Evolutionary conservation across 805 yeast genomes (phyloP).

Genomic region (Barnettozyma siamensis): DNA sequence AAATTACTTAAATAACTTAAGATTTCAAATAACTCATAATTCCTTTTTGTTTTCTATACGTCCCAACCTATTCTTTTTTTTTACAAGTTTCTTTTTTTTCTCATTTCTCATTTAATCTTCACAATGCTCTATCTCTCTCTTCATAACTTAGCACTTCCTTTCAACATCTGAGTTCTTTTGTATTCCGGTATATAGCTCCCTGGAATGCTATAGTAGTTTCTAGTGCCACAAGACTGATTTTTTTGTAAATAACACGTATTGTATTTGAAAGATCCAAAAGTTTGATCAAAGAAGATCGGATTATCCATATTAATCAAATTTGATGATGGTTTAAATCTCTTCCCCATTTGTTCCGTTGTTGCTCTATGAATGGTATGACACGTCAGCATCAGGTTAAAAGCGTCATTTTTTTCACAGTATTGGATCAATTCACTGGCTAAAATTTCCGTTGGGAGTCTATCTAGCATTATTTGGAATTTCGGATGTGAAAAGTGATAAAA

Average conservation of each 20-base stretch:
- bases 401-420: constrained; percentile 15
- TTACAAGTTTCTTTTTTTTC: too few relatives aligned
- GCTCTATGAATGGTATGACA: constrained; percentile 17
- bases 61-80: too few relatives aligned
- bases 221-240: background rate
- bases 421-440: constrained; percentile 15
- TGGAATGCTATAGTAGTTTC: constrained; percentile 1
- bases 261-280: background rate
- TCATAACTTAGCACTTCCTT: background rate
- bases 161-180: background rate
- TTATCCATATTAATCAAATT: constrained; percentile 18
- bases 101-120: background rate
- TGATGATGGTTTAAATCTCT: constrained; percentile 8
- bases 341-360: constrained; percentile 10
- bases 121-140: too few relatives aligned
- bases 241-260: constrained; percentile 5
- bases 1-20: too few relatives aligned
- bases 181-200: constrained; percentile 1
- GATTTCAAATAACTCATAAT: too few relatives aligned
- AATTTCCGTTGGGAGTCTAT: constrained; percentile 20
- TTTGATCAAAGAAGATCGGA: constrained; percentile 11
- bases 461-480: constrained; percentile 13
- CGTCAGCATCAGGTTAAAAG: constrained; percentile 17
- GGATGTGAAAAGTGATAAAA: background rate
- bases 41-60: too few relatives aligned